Conservation (phyloP, 441 rosid genomes). For the Melastoma candidum region DNA sequence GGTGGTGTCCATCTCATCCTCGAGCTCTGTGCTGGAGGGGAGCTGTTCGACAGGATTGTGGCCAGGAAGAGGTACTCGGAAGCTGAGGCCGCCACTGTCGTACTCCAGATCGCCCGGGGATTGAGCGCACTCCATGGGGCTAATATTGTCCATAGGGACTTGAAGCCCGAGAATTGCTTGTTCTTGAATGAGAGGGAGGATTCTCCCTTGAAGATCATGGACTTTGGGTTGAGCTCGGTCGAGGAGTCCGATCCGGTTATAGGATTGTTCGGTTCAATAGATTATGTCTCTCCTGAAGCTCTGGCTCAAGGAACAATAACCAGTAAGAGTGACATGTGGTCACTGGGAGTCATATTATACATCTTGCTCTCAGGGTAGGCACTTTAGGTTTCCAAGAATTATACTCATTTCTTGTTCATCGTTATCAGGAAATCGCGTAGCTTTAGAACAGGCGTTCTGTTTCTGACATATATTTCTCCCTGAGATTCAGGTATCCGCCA, state of each 20-base stretch:
- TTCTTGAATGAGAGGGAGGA: constrained; percentile 37
- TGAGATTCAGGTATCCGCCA: constrained; percentile 50
- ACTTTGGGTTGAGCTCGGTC: constrained; percentile 63
- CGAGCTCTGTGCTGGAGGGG: constrained; percentile 63
- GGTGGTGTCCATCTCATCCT: constrained; percentile 55
- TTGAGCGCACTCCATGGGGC: constrained; percentile 43
- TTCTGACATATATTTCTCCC: neutral
- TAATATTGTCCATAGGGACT: constrained; percentile 57
- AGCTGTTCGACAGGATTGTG: constrained; percentile 56
- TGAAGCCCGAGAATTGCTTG: constrained; percentile 69
- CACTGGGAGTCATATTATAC: constrained; percentile 62
- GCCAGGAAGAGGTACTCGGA: constrained; percentile 37
- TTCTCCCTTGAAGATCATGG: constrained; percentile 66
- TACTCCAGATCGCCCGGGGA: constrained; percentile 52
- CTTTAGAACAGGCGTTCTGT: no score
- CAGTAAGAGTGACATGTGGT: constrained; percentile 60
- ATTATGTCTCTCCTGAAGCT: constrained; percentile 68
- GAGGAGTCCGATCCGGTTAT: constrained; percentile 74
- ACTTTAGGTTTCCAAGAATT: neutral
- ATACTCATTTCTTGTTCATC: no score
- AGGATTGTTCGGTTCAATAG: constrained; percentile 67
- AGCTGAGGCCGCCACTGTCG: constrained; percentile 46
- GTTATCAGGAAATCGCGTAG: no score
- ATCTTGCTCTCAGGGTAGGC: constrained; percentile 59
- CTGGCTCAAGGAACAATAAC: constrained; percentile 53